These are phyloP conservation scores for Phytopythium litorale DNA, from an alignment of 352 stramenopile genomes.

Conservation along the genomic window DNA sequence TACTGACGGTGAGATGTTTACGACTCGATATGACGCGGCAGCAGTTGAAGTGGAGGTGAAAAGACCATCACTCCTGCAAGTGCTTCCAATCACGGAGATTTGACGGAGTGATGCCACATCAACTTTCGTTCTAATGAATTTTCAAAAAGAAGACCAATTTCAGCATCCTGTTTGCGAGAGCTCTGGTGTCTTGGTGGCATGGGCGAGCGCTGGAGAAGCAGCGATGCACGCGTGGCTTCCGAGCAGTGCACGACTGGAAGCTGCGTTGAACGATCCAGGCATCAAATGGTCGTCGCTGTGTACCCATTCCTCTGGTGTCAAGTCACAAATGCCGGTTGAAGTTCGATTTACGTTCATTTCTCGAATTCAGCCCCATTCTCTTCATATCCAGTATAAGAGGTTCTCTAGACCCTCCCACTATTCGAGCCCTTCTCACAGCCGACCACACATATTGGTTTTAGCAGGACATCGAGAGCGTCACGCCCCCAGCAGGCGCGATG, in stretches of 20 bases:
- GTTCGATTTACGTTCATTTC: slow-evolving; percentile 4
- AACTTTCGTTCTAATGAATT: neutral
- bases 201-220: no score
- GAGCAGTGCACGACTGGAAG: no score
- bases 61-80: slow-evolving; percentile 4
- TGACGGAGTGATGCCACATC: neutral
- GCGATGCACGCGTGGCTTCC: no score
- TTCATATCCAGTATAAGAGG: neutral
- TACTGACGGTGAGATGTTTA: neutral
- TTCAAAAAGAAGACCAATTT: neutral
- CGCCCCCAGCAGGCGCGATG: neutral
- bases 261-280: no score
- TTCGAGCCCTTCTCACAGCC: neutral
- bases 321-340: neutral
- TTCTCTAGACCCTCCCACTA: neutral
- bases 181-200: neutral
- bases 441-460: neutral
- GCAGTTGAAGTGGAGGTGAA: neutral
- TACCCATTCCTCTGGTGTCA: neutral
- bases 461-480: neutral
- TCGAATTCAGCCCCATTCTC: neutral
- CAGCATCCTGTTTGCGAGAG: neutral
- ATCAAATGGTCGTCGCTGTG: neutral
- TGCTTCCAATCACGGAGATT: slow-evolving; percentile 7
- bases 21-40: neutral